Conservation (phyloP, 78 protist genomes). For the Guillardia theta region DNA sequence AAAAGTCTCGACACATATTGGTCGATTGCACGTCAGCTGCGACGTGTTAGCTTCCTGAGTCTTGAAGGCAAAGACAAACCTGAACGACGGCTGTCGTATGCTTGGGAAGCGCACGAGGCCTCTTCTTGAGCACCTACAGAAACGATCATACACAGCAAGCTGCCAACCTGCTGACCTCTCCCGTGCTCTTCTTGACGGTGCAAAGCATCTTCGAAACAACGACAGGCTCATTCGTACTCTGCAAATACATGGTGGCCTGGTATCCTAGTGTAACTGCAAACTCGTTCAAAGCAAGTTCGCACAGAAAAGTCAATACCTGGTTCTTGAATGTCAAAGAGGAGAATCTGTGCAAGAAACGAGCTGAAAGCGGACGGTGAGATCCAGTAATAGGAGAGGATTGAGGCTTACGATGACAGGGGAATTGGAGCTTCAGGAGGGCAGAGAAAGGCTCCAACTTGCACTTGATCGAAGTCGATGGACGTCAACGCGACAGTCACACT, state of each 20-base stretch:
- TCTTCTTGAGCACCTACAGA: not conserved
- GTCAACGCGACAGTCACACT: not conserved
- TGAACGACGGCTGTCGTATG: no score
- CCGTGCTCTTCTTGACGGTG: not conserved
- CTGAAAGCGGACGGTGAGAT: no score
- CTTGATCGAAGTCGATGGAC: not conserved
- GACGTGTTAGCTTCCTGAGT: no score
- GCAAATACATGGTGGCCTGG: conserved; percentile 57
- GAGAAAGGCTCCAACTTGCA: conserved; percentile 55
- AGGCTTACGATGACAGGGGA: no score
- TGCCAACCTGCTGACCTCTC: not conserved
- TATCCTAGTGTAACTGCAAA: no score
- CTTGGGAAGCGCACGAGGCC: not conserved
- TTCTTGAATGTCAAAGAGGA: conserved; percentile 49
- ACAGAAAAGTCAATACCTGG: conserved; percentile 59
- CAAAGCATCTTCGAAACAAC: not conserved
- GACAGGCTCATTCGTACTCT: conserved; percentile 47
- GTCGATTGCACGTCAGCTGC: not conserved
- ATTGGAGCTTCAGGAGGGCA: conserved; percentile 66
- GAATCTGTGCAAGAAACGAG: conserved; percentile 65
- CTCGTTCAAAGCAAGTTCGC: no score
- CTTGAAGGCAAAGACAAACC: no score
- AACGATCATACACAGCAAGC: not conserved
- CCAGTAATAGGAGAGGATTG: no score
- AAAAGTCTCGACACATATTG: not conserved